phyloP scores from a whole-genome alignment of 1,284 basidiomycete species.

The Microbotryomycetes sp. region DNA sequence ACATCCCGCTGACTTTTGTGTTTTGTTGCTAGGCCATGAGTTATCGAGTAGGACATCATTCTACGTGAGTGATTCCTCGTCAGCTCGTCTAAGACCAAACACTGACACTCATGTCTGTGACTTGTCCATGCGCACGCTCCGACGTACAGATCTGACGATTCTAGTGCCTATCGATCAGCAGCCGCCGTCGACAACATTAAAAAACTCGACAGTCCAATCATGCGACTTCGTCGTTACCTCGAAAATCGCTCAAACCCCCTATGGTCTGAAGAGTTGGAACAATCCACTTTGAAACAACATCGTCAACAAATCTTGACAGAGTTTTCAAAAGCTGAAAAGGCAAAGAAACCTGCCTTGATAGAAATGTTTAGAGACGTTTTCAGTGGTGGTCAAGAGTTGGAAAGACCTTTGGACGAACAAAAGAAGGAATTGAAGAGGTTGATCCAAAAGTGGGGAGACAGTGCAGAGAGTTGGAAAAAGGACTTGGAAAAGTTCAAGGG shows the following conservation, averaged over 20 bases:
- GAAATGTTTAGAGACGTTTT: slow-evolving; percentile 81
- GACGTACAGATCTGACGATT: slow-evolving; percentile 68
- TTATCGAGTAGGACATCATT: slow-evolving; percentile 91
- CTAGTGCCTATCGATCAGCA: slow-evolving; percentile 76
- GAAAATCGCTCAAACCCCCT: slow-evolving; percentile 56
- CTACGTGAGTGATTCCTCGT: slow-evolving; percentile 47
- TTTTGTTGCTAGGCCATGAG: slow-evolving; percentile 89
- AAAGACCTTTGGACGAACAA: slow-evolving; percentile 61
- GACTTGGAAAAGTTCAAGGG: slow-evolving; percentile 75
- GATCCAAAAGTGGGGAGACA: slow-evolving; percentile 71
- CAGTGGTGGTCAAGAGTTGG: slow-evolving; percentile 2
- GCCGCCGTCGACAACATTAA: slow-evolving; percentile 80
- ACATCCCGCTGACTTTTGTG: too few species aligned
- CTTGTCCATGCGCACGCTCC: not conserved
- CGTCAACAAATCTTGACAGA: slow-evolving; percentile 67
- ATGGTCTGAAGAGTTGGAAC: slow-evolving; percentile 75
- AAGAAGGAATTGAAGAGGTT: slow-evolving; percentile 65
- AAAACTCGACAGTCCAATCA: slow-evolving; percentile 62
- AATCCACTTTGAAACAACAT: slow-evolving; percentile 58
- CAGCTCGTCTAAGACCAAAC: not conserved
- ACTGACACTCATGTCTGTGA: not conserved
- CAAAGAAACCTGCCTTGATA: slow-evolving; percentile 61
- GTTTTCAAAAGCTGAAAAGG: slow-evolving; percentile 67
- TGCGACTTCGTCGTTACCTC: slow-evolving; percentile 74
- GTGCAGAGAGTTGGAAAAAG: slow-evolving; percentile 73